Evolutionary conservation across 371 early-diverging fungal species (phyloP).

Genomic region (Conidiobolus coronatus): DNA sequence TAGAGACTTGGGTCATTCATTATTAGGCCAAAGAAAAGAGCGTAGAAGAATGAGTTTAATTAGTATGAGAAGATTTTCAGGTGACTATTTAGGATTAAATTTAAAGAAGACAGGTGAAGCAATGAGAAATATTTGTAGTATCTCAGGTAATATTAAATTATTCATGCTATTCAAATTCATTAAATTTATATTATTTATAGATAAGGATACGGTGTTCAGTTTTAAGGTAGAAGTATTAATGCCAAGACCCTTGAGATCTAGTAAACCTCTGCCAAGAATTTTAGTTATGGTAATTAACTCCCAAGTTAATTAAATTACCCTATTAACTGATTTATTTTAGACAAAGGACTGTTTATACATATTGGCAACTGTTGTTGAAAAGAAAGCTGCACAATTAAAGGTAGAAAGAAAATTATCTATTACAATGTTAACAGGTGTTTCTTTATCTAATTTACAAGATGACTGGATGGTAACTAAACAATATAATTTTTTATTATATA

Average conservation of each 20-base stretch:
- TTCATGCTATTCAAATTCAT: neutral
- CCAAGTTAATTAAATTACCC: neutral
- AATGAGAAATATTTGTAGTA: conserved; percentile 30
- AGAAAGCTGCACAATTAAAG: conserved; percentile 23
- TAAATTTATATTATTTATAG: conserved; percentile 4
- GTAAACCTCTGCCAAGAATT: conserved; percentile 48
- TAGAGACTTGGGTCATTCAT: conserved; percentile 78
- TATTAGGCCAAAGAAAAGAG: conserved; percentile 77
- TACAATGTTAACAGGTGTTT: conserved; percentile 22
- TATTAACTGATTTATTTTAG: neutral
- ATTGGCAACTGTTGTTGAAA: conserved; percentile 25
- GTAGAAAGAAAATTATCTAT: conserved; percentile 24
- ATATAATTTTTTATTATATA: conserved; percentile 13
- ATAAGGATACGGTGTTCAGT: conserved; percentile 40
- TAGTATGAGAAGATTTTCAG: conserved; percentile 62
- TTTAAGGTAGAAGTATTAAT: conserved; percentile 36
- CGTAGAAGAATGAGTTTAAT: conserved; percentile 70
- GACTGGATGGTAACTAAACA: conserved; percentile 55
- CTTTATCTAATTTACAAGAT: conserved; percentile 45
- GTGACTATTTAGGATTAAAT: conserved; percentile 74
- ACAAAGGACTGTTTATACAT: conserved; percentile 16
- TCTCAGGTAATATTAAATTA: conserved; percentile 14
- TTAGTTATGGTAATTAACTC: conserved; percentile 27
- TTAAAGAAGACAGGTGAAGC: conserved; percentile 15
- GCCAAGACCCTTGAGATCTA: conserved; percentile 53